Base-by-base conservation (phyloP, 768 basidiomycete species). In the Trametes elegans region DNA sequence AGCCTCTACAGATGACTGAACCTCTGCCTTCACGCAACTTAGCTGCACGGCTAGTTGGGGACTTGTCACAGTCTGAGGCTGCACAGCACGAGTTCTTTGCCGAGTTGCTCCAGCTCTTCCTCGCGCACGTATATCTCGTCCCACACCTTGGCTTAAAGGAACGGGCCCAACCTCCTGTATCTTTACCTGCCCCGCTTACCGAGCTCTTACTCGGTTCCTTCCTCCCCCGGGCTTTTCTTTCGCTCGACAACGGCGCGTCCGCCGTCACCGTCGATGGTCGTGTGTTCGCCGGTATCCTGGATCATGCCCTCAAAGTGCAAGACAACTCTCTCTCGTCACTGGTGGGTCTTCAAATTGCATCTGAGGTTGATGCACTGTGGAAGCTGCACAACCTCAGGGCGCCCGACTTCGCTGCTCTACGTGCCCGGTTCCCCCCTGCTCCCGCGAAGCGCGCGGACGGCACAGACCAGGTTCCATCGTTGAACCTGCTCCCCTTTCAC, bases 231-330 rank as follows among this genome's bases (percentile, higher is more conserved):
- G 52, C 76, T 3, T 74, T 81, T 57, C 56, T 68, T 8, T 58
- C 62, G 0, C 62, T 74, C 1, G 70, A 73, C 19, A 27, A 40
- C 9, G 49, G 54, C 43, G 58, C 71, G 6, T 53, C 65, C 14
- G 50, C 34, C 59, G 68, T 34, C 56, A 79, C 83, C 49, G 48
- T 86, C 6, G 85, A 87, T 59, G 79, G 79, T 13, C 70, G 76
- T 31, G 66, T 85, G 9, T 85, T 82, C 63, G 50, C 71, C 14
- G 66, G 73, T 14, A 68, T 85, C 21, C 48, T 85, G 34, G 68
- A 68, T 10, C 72, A 74, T 59, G 32, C 74, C 19, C 64, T 73
- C 7, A 46, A 63, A 13, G 57, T 70, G 24, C 49, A 62, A 16
- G 21, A 47, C 16, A 44, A 45, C 0, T 32, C 67, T 18, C 60